Evolutionary conservation across 2,329 filamentous ascomycete genomes (phyloP).

Genomic region (Microsporum ferrugineum): DNA sequence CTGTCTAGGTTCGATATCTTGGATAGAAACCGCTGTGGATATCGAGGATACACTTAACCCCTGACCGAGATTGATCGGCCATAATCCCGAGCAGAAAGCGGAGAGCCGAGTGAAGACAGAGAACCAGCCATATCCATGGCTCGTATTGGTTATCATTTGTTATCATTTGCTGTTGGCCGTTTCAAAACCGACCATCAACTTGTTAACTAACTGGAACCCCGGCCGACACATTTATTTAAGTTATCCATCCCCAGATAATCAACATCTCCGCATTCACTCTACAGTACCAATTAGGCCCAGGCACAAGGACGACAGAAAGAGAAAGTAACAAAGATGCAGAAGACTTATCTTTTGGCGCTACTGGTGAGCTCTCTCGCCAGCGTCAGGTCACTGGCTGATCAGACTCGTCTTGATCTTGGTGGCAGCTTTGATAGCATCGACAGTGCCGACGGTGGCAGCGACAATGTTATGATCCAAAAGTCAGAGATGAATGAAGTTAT

Average conservation of each 20-base stretch:
- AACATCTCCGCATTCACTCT: not conserved
- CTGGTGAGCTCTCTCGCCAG: not conserved
- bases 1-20: not conserved
- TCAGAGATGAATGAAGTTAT: slow-evolving; percentile 27
- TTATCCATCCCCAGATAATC: not conserved
- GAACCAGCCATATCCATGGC: not conserved
- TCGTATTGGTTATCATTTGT: not conserved
- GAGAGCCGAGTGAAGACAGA: not conserved
- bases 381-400: not conserved
- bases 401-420: not conserved
- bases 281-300: not conserved
- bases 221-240: not conserved
- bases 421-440: not conserved
- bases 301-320: not conserved
- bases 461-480: not conserved
- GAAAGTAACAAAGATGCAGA: not conserved
- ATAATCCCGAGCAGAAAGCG: not conserved
- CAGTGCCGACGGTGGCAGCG: not conserved
- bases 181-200: not conserved
- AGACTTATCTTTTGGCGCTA: not conserved
- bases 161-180: not conserved
- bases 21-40: not conserved
- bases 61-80: not conserved
- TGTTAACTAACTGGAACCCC: not conserved
- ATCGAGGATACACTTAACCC: not conserved